Evolutionary conservation across 2,329 filamentous ascomycete species (phyloP).

Genomic region (Stachybotrys elegans): DNA sequence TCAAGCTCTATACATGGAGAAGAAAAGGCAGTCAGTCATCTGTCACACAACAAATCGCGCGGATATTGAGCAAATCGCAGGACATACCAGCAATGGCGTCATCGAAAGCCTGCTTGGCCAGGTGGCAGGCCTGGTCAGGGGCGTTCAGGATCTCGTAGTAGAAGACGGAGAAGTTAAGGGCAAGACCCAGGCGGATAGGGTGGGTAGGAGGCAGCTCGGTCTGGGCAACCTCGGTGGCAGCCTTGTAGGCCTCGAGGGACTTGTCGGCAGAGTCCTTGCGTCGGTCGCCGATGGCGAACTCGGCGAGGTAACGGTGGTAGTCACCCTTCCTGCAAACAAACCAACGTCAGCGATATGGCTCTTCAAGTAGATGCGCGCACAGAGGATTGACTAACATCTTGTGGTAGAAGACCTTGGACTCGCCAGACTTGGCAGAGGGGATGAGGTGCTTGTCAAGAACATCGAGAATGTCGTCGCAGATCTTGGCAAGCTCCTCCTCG

Average conservation of each 20-base stretch:
- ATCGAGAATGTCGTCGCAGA: constrained; percentile 95
- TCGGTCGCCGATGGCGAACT: constrained; percentile 91
- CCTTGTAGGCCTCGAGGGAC: constrained; percentile 96
- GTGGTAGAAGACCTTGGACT: constrained; percentile 99
- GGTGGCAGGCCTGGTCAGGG: constrained; percentile 94
- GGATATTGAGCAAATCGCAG: no score
- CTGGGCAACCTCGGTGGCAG: constrained; percentile 96
- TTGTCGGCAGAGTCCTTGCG: constrained; percentile 92
- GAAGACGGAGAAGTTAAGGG: constrained; percentile 99
- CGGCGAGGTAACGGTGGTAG: constrained; percentile 97
- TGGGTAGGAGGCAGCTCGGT: constrained; percentile 96
- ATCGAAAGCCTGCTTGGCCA: constrained; percentile 98
- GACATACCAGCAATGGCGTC: constrained; percentile 83
- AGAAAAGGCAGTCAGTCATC: constrained; percentile 9
- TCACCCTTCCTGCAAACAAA: constrained; percentile 98
- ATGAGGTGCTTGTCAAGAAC: constrained; percentile 93
- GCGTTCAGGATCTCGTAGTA: constrained; percentile 99
- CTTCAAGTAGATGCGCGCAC: no score
- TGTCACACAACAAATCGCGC: background rate
- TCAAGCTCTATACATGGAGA: constrained; percentile 66
- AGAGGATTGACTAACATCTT: constrained; percentile 69
- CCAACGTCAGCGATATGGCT: no score
- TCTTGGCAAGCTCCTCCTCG: constrained; percentile 91
- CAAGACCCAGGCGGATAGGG: constrained; percentile 95
- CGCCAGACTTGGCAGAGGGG: constrained; percentile 86